These are phyloP conservation scores for Saturnispora sekii DNA, from an alignment of 805 yeast genomes.

Conservation along the genomic window DNA sequence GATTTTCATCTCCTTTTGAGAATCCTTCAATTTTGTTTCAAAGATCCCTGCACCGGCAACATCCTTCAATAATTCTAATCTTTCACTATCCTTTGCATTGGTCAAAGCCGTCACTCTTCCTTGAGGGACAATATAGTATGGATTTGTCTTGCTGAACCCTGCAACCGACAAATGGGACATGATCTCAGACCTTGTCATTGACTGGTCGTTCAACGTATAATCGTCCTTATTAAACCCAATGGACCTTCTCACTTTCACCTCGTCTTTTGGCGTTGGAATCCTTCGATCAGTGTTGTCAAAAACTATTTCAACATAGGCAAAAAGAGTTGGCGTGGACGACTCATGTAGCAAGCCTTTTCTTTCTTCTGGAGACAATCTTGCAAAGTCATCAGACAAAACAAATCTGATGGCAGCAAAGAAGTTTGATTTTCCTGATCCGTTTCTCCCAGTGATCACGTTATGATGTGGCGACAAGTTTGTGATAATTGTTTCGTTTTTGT, in stretches of 20 bases:
- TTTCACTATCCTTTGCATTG: constrained; percentile 77
- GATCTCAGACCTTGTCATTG: constrained; percentile 72
- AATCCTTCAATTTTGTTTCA: constrained; percentile 70
- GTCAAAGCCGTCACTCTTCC: constrained; percentile 85
- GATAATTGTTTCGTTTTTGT: constrained; percentile 70
- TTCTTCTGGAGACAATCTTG: constrained; percentile 75
- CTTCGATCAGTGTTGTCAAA: constrained; percentile 76
- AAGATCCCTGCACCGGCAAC: constrained; percentile 94
- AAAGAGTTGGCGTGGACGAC: constrained; percentile 82
- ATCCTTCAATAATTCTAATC: constrained; percentile 71
- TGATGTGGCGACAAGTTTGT: constrained; percentile 71
- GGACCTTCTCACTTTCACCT: constrained; percentile 72
- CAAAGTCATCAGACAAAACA: constrained; percentile 83
- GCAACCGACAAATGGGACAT: constrained; percentile 80
- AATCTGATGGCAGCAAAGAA: constrained; percentile 92
- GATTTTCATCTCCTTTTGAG: constrained; percentile 67
- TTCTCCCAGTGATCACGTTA: constrained; percentile 84
- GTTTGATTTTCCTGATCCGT: constrained; percentile 96
- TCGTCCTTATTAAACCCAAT: constrained; percentile 92
- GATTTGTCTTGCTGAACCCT: constrained; percentile 83
- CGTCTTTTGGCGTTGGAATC: constrained; percentile 59
- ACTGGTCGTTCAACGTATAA: constrained; percentile 70
- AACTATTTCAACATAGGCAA: constrained; percentile 84
- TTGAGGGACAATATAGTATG: constrained; percentile 95
- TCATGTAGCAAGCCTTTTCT: constrained; percentile 83